These are phyloP conservation scores for Grosmannia serpens DNA, from an alignment of 2,329 filamentous ascomycete species.

Conservation along the genomic window DNA sequence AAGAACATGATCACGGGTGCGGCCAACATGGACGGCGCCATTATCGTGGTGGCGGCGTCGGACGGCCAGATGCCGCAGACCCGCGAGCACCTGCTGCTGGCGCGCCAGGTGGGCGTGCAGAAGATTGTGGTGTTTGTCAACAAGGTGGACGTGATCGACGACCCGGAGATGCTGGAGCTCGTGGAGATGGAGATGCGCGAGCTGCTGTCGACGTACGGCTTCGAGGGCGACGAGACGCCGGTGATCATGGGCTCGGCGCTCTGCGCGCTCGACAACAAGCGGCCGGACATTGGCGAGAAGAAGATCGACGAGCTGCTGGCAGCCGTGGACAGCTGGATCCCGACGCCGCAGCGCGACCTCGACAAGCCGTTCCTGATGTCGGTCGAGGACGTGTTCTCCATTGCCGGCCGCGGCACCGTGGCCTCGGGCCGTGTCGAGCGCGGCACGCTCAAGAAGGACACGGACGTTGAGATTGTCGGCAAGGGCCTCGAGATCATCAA, in stretches of 20 bases:
- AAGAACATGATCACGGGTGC: slow-evolving; percentile 99
- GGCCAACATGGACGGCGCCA: slow-evolving; percentile 97
- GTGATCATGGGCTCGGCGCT: slow-evolving; percentile 96
- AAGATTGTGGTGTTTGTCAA: slow-evolving; percentile 99
- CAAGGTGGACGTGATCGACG: slow-evolving; percentile 95
- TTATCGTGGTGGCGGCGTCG: slow-evolving; percentile 95
- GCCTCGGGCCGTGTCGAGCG: slow-evolving; percentile 96
- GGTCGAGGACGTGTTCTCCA: slow-evolving; percentile 86
- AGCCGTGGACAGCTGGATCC: slow-evolving; percentile 92
- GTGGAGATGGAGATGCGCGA: slow-evolving; percentile 99
- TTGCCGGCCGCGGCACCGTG: slow-evolving; percentile 89
- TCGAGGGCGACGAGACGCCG: slow-evolving; percentile 95
- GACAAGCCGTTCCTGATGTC: slow-evolving; percentile 99
- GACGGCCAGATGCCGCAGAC: slow-evolving; percentile 99
- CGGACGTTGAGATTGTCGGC: slow-evolving; percentile 88
- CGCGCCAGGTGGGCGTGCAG: slow-evolving; percentile 96
- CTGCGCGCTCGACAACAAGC: slow-evolving; percentile 79
- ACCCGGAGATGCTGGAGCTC: slow-evolving; percentile 98
- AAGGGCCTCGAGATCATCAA: slow-evolving; percentile 75
- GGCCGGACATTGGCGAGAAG: slow-evolving; percentile 71
- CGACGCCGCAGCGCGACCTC: slow-evolving; percentile 82
- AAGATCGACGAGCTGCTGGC: slow-evolving; percentile 89
- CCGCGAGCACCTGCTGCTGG: slow-evolving; percentile 92
- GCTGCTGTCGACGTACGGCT: slow-evolving; percentile 82
- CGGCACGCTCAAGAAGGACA: slow-evolving; percentile 84